These are phyloP conservation scores for Darksidea phi DNA, from an alignment of 495 filamentous ascomycete species.

Conservation along the genomic window DNA sequence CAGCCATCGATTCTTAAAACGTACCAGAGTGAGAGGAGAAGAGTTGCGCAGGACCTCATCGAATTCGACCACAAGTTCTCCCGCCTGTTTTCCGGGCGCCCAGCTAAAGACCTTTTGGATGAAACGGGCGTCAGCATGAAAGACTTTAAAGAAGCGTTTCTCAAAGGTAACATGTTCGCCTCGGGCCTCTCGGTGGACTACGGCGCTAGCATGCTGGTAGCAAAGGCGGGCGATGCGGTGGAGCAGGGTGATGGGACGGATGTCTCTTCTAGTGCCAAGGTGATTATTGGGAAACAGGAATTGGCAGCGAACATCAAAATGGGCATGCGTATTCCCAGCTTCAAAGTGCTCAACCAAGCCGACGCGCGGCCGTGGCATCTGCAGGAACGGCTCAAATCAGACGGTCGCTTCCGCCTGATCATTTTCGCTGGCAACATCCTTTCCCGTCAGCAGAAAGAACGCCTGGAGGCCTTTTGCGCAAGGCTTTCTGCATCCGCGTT, in stretches of 20 bases:
- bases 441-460: slow-evolving; percentile 44
- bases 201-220: slow-evolving; percentile 39
- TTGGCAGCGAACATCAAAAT: slow-evolving; percentile 39
- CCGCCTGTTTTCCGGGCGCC: slow-evolving; percentile 40
- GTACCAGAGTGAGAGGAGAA: slow-evolving; percentile 68
- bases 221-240: slow-evolving; percentile 31
- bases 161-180: slow-evolving; percentile 40
- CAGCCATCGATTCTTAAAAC: slow-evolving; percentile 61
- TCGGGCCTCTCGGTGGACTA: slow-evolving; percentile 40
- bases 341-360: slow-evolving; percentile 41
- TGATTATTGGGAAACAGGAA: slow-evolving; percentile 34
- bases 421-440: slow-evolving; percentile 62
- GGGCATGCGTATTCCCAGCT: slow-evolving; percentile 40
- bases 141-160: slow-evolving; percentile 51
- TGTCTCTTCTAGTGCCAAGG: slow-evolving; percentile 39
- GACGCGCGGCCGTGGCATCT: slow-evolving; percentile 41
- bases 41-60: slow-evolving; percentile 68
- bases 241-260: slow-evolving; percentile 50
- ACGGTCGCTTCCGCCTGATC: slow-evolving; percentile 67
- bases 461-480: slow-evolving; percentile 50
- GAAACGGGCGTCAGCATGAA: slow-evolving; percentile 48
- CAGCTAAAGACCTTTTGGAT: slow-evolving; percentile 60
- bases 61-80: slow-evolving; percentile 63
- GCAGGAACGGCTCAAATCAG: slow-evolving; percentile 46
- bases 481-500: slow-evolving; percentile 44